phyloP scores from a whole-genome alignment of 805 yeast species.

The Candida schatavii region DNA sequence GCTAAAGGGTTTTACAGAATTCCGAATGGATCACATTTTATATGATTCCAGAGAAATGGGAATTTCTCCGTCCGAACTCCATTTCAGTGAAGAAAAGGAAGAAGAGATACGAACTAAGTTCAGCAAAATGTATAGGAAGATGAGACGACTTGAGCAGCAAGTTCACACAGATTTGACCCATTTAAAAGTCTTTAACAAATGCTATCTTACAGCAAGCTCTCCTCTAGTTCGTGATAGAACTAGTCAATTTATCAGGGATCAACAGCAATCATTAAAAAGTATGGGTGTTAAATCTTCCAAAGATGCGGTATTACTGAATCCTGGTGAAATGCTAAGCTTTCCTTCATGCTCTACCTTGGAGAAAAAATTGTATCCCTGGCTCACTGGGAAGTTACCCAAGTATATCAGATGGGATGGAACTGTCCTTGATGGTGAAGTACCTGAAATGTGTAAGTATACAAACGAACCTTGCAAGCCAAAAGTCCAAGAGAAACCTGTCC shows the following conservation, averaged over 20 bases:
- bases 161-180: constrained; percentile 23
- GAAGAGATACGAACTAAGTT: neutral
- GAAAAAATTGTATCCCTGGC: constrained; percentile 21
- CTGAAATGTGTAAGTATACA: neutral
- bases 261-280: neutral
- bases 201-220: constrained; percentile 16
- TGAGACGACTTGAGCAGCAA: constrained; percentile 17
- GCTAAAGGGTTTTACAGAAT: constrained; percentile 9
- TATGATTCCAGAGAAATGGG: constrained; percentile 3
- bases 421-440: neutral
- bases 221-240: neutral
- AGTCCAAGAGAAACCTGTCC: neutral
- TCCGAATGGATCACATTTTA: constrained; percentile 6
- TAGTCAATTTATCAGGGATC: constrained; percentile 6
- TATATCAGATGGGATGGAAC: constrained; percentile 2
- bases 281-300: neutral
- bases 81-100: neutral
- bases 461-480: neutral
- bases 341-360: constrained; percentile 10
- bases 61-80: constrained; percentile 9
- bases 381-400: constrained; percentile 18
- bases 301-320: neutral
- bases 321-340: neutral
- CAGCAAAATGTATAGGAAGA: constrained; percentile 12
- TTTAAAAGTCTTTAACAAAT: constrained; percentile 20